phyloP scores from a whole-genome alignment of 1,284 basidiomycete species.

The Hymenochaete sp. region DNA sequence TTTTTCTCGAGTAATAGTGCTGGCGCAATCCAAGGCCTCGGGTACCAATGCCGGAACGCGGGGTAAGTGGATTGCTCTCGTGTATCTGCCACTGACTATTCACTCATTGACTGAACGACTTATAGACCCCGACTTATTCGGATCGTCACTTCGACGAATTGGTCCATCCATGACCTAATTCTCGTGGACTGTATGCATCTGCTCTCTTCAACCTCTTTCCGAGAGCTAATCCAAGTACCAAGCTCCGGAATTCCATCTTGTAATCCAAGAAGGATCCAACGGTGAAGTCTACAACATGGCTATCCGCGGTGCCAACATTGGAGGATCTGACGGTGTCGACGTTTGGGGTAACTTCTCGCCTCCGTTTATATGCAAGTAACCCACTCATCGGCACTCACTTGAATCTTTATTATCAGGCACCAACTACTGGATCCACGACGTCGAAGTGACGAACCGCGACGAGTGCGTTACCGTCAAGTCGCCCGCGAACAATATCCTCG shows the following conservation, averaged over 20 bases:
- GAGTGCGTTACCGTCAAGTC: slow-evolving; percentile 33
- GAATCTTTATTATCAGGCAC: slow-evolving; percentile 7
- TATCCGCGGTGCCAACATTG: slow-evolving; percentile 30
- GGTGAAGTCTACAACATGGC: slow-evolving; percentile 32
- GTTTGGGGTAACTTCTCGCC: slow-evolving; percentile 25
- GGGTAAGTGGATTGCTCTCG: slow-evolving; percentile 18
- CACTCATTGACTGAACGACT: not conserved
- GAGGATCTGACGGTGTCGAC: slow-evolving; percentile 31
- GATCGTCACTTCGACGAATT: slow-evolving; percentile 27
- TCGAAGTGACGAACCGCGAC: slow-evolving; percentile 32
- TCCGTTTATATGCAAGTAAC: not conserved
- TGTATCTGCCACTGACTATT: not conserved
- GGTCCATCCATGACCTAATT: slow-evolving; percentile 30
- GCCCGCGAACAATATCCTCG: slow-evolving; percentile 27
- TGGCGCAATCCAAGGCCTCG: slow-evolving; percentile 29
- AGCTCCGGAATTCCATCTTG: slow-evolving; percentile 32
- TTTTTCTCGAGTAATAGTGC: slow-evolving; percentile 30
- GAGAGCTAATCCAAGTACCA: not conserved
- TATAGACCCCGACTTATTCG: slow-evolving; percentile 29
- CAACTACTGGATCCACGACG: slow-evolving; percentile 31
- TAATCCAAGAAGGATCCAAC: slow-evolving; percentile 27
- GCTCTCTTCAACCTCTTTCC: not conserved
- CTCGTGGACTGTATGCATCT: slow-evolving; percentile 27
- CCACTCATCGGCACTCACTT: not conserved
- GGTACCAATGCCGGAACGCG: slow-evolving; percentile 29